Percentiles rank a stretch among this genome's conserved stretches.
Conservation (phyloP, 129 eudicot species). For the Apium graveolens region DNA sequence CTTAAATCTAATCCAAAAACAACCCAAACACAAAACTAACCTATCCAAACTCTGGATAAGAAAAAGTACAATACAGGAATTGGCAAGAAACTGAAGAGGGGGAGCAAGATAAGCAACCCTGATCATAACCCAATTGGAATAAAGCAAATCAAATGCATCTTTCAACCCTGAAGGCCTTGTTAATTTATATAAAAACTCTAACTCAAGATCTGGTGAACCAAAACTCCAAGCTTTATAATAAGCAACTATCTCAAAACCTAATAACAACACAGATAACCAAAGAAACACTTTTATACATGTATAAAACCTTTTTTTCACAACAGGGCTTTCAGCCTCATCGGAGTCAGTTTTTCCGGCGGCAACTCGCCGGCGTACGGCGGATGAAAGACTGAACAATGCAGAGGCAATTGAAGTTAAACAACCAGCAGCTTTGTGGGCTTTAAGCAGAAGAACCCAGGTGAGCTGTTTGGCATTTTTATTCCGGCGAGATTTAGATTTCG, state of each 20-base stretch:
- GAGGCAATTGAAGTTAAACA: conserved; percentile 80
- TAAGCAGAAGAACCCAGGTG: conserved; percentile 84
- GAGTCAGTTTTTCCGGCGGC: conserved; percentile 73
- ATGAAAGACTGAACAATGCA: conserved; percentile 49
- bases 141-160: conserved; percentile 50
- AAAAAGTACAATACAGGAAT: conserved; percentile 62
- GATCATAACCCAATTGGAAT: conserved; percentile 68
- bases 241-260: conserved; percentile 64
- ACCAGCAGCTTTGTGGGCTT: conserved; percentile 94
- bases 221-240: conserved; percentile 72
- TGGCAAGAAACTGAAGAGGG: conserved; percentile 57
- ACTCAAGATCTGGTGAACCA: conserved; percentile 53
- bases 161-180: conserved; percentile 27
- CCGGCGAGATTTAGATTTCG: conserved; percentile 20
- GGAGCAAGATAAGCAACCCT: conserved; percentile 89
- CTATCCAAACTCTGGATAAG: conserved; percentile 82
- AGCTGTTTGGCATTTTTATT: conserved; percentile 93
- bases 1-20: conserved; percentile 66
- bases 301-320: conserved; percentile 28
- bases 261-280: conserved; percentile 45
- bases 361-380: conserved; percentile 94
- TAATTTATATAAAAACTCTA: conserved; percentile 37
- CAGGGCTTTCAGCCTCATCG: conserved; percentile 3
- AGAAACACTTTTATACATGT: conserved; percentile 52
- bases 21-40: conserved; percentile 65